phyloP scores from a whole-genome alignment of 305 asterid genomes.

The Petunia hybrid region DNA sequence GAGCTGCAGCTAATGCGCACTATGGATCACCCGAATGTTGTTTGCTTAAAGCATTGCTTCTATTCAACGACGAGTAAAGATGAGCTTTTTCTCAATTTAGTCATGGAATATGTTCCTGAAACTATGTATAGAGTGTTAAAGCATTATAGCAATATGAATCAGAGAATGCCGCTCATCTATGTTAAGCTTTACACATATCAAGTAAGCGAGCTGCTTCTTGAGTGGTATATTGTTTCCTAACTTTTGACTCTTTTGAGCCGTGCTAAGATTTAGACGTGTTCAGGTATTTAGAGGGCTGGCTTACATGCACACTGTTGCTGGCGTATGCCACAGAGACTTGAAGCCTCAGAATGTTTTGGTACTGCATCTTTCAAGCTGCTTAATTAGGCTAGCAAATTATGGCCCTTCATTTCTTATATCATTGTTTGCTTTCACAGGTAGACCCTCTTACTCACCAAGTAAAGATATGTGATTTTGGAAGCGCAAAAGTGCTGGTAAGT shows the following conservation, averaged over 20 bases:
- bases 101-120: conserved; percentile 97
- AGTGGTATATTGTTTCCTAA: background rate
- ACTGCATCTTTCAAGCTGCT: conserved; percentile 31
- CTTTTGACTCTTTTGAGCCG: conserved; percentile 13
- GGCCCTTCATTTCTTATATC: conserved; percentile 29
- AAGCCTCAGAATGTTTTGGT: conserved; percentile 97
- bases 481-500: conserved; percentile 93
- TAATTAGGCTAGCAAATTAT: background rate
- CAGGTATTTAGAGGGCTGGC: conserved; percentile 97
- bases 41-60: conserved; percentile 89
- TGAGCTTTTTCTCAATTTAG: conserved; percentile 89
- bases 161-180: conserved; percentile 91
- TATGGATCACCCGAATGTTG: conserved; percentile 94
- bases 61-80: conserved; percentile 84
- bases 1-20: conserved; percentile 92
- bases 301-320: conserved; percentile 91
- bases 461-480: conserved; percentile 95
- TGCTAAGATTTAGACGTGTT: conserved; percentile 29
- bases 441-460: conserved; percentile 82
- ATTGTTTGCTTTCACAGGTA: conserved; percentile 54
- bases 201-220: conserved; percentile 49
- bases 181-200: conserved; percentile 94
- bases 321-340: conserved; percentile 93
- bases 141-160: conserved; percentile 77
- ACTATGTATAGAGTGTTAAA: conserved; percentile 74